phyloP scores from a whole-genome alignment of 441 rosid species.

The Erodium chrysanthum region DNA sequence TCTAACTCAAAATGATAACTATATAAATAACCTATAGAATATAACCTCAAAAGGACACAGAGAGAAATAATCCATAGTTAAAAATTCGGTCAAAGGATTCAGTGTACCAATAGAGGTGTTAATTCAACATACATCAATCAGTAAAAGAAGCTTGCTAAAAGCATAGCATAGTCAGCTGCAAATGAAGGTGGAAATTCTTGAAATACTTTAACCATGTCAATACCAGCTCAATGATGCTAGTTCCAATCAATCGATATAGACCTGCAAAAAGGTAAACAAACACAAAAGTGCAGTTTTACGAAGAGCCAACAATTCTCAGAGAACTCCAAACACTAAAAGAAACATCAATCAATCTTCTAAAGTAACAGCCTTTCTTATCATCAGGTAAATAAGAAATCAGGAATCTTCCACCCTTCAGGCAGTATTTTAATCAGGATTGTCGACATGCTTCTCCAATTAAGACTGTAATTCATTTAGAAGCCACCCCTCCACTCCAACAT shows the following conservation, averaged over 20 bases:
- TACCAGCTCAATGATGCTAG: slow-evolving; percentile 41
- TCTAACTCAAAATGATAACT: too few species aligned
- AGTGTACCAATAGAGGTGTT: slow-evolving; percentile 29
- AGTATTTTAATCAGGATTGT: slow-evolving; percentile 11
- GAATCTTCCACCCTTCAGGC: slow-evolving; percentile 21
- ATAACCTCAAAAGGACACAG: slow-evolving; percentile 11
- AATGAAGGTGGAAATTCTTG: slow-evolving; percentile 27
- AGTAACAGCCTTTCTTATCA: slow-evolving; percentile 21
- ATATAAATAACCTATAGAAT: background rate
- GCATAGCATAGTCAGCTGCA: slow-evolving; percentile 39
- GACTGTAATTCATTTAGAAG: background rate
- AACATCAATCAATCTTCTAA: slow-evolving; percentile 32
- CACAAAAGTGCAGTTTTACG: slow-evolving; percentile 37
- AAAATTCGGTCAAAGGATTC: slow-evolving; percentile 21
- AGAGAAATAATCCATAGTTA: slow-evolving; percentile 17
- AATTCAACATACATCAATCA: slow-evolving; percentile 56
- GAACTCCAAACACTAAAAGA: slow-evolving; percentile 34
- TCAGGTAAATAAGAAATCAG: slow-evolving; percentile 8
- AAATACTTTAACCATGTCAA: slow-evolving; percentile 34
- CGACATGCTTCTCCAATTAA: slow-evolving; percentile 13
- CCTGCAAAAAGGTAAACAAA: slow-evolving; percentile 67
- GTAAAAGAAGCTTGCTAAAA: slow-evolving; percentile 49
- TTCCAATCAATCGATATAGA: slow-evolving; percentile 35
- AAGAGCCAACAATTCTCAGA: slow-evolving; percentile 32
- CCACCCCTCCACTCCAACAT: slow-evolving; percentile 3